Base-by-base conservation (phyloP, 225 moss, liverwort and hornwort species). In the Marchantia paleacea region DNA sequence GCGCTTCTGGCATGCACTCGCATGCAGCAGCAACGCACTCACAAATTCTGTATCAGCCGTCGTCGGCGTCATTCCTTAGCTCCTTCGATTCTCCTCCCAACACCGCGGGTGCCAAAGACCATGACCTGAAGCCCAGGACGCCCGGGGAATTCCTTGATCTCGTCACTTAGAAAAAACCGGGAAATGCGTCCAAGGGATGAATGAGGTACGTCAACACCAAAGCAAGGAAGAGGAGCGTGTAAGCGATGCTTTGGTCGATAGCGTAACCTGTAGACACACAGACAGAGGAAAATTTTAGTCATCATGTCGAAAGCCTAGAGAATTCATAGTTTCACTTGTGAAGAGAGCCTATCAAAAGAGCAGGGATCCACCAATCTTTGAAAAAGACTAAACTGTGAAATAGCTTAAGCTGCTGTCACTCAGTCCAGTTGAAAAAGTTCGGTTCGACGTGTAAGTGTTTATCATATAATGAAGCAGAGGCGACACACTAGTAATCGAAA, bases 171-270 rank as follows among this genome's bases (percentile, higher is more conserved):
- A 85, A 82, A 69, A 85, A 83, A n/a, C 49, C 75, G 10, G 83
- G 79, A 18, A 79, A 84, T 10, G 85, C 83, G 53, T 88, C 85
- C 85, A 88, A 47, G 0, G 88, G 88, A 63, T 84, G 84, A 63
- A 85, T 85, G 57, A 88, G 88, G 55, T 85, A 85, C 0, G 88
- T 88, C 65, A 84, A 73, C 62, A 85, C 85, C 31, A 88, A 70
- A 19, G 88, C 88, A 55, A 85, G 60, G 61, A 83, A 76, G 29
- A 88, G 83, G 29, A 88, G 85, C 24, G 83, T 82, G 65, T 81
- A 88, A 14, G 88, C 88, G 62, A 85, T 82, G 75, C 88, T 85
- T 71, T 85, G 88, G 81, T 85, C 88, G 24, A 88, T 81, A 6
- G 88, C 64, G 47, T 81, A 28, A 47, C 87, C 87, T 84, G 84